Conservation (phyloP, 441 rosid species). For the Adansonia rubrostipa region DNA sequence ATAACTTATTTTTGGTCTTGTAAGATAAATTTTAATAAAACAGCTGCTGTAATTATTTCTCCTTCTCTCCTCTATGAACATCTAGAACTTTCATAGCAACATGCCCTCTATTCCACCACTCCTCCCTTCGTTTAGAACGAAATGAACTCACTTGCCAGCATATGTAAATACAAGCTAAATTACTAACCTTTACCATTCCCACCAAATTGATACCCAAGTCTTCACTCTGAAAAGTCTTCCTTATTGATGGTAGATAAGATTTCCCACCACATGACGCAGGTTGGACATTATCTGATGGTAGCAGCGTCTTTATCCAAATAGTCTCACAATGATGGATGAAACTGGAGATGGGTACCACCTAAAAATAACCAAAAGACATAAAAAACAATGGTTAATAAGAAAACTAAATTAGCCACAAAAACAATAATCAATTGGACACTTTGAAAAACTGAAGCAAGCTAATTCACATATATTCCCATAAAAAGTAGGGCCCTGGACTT, state of each 20-base stretch:
- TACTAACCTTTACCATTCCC: conserved; percentile 76
- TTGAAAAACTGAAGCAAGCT: conserved; percentile 21
- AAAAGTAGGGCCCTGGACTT: conserved; percentile 23
- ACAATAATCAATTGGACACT: neutral
- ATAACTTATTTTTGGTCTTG: neutral
- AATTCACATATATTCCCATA: neutral
- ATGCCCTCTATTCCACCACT: neutral
- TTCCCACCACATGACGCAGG: conserved; percentile 36
- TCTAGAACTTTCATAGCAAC: neutral
- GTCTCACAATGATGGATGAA: conserved; percentile 61
- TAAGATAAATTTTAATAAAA: conserved; percentile 9
- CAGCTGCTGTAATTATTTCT: neutral
- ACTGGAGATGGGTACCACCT: conserved; percentile 79
- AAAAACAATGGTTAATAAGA: neutral
- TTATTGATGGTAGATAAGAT: conserved; percentile 42
- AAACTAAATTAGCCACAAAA: neutral
- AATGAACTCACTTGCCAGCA: conserved; percentile 15
- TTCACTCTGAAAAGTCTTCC: conserved; percentile 60
- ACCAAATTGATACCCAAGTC: conserved; percentile 60
- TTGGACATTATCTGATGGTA: conserved; percentile 35
- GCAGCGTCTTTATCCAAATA: conserved; percentile 43
- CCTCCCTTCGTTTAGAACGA: neutral
- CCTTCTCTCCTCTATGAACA: neutral
- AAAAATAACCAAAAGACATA: conserved; percentile 28
- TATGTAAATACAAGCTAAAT: conserved; percentile 26